Evolutionary conservation across 2,329 filamentous ascomycete species (phyloP), one percentile per base, ranked within the genome.

Genomic region (Colletotrichum camelliae): DNA sequence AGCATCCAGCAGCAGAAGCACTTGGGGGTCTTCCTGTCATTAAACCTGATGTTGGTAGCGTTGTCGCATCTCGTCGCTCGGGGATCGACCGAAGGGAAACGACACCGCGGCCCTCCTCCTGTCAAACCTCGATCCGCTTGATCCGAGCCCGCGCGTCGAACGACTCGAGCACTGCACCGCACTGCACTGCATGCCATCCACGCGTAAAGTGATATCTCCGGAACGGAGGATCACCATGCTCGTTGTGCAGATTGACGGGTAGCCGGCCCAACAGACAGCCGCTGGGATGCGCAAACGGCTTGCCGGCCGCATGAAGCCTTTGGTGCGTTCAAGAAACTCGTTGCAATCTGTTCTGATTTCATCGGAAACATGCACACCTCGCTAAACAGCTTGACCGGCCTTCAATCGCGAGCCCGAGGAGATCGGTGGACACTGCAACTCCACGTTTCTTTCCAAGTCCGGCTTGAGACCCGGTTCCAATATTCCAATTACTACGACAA

Each of bases 401-500:
- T 43, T 70, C 12, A 21, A 27, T 35, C 27, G 39, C 21, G 21
- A 29, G 57, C 39, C 64, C 64, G n/a, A 27, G 57, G 65, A 62
- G 55, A 72, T 75, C 60, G 52, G 13, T 75, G 60, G 37, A 55
- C 73, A 48, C 39, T 48, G 62, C 57, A 52, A 29, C 33, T 48
- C 62, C 33, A 58, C 39, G 73, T 67, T 62, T 65, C 58, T 65
- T 66, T 65, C 48, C 29, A 65, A 43, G 58, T 27, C 43, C 37
- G n/a, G 57, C 21, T 66, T 29, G 33, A 35, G 43, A 35, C 43
- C 27, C 35, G 74, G 73, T 73, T 69, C 73, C 70, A 33, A 74
- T 69, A 74, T 74, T 48, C 16, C 43, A 52, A 52, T 52, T 52
- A 52, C 12, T 52, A 52, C 18, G 24, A 37, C 39, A 64, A 16